These are phyloP conservation scores for Chlorociboria aeruginascens DNA, from an alignment of 495 filamentous ascomycete genomes.

Conservation along the genomic window DNA sequence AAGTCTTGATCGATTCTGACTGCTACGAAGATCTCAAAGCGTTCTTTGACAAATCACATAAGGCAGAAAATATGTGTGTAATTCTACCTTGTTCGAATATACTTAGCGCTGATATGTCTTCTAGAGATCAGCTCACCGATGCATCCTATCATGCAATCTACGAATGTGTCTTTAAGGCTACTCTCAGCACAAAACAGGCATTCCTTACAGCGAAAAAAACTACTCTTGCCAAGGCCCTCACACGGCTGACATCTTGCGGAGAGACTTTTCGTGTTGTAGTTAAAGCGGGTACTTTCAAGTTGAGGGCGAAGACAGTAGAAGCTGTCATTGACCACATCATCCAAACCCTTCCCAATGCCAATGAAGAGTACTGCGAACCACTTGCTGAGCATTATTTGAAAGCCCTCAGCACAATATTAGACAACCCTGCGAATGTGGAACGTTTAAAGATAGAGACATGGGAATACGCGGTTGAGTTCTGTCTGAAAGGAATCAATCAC, in stretches of 20 bases:
- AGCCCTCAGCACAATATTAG: conserved; percentile 55
- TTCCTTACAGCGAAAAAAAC: conserved; percentile 45
- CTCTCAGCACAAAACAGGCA: conserved; percentile 50
- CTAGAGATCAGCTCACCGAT: conserved; percentile 41
- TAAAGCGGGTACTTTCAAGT: conserved; percentile 49
- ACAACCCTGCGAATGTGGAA: conserved; percentile 64
- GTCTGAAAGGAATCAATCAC: conserved; percentile 36
- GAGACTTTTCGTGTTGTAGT: conserved; percentile 59
- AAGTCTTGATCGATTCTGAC: not conserved
- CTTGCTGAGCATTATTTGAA: conserved; percentile 69
- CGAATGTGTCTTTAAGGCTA: conserved; percentile 64
- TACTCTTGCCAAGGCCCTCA: conserved; percentile 31
- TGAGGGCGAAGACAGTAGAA: conserved; percentile 66
- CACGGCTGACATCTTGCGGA: conserved; percentile 59
- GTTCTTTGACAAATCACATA: conserved; percentile 48
- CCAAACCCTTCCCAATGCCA: conserved; percentile 52
- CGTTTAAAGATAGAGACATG: conserved; percentile 57
- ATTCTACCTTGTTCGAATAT: not conserved
- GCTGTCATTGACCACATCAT: conserved; percentile 71
- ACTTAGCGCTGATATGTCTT: conserved; percentile 11
- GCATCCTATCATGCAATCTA: conserved; percentile 71
- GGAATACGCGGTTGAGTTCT: conserved; percentile 57
- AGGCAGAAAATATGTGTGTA: conserved; percentile 43
- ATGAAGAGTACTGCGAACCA: conserved; percentile 56
- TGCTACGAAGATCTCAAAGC: conserved; percentile 41